Conservation (phyloP, 116 monocot species). For the Iris pallida region DNA sequence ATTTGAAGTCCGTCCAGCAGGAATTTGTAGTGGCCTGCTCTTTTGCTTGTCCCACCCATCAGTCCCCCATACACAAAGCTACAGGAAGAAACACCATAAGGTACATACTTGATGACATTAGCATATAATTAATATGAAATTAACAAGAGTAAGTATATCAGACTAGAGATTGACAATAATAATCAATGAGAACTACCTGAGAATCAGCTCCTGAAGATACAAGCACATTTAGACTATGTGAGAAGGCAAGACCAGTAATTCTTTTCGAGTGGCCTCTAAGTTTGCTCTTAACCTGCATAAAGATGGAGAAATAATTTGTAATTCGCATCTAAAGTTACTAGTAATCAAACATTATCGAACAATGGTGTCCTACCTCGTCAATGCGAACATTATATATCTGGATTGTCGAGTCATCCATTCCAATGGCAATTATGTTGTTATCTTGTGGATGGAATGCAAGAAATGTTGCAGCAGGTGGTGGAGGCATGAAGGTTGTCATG, state of each 20-base stretch:
- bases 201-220: conserved; percentile 96
- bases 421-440: conserved; percentile 95
- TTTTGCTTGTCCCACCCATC: conserved; percentile 71
- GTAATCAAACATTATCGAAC: neutral
- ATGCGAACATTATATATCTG: conserved; percentile 83
- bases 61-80: conserved; percentile 68
- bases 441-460: conserved; percentile 97
- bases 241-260: conserved; percentile 91
- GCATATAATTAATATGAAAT: no score
- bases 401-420: conserved; percentile 84
- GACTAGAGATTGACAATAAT: no score
- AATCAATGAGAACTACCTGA: conserved; percentile 41
- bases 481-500: conserved; percentile 97
- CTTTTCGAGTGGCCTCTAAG: conserved; percentile 84
- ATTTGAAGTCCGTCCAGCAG: conserved; percentile 44
- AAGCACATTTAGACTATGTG: conserved; percentile 68
- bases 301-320: neutral
- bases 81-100: conserved; percentile 7
- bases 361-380: conserved; percentile 53
- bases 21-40: conserved; percentile 37
- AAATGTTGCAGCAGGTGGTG: conserved; percentile 94
- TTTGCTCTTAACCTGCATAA: conserved; percentile 82
- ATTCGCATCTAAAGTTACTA: neutral
- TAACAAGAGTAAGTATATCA: no score
- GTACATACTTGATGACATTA: no score